These are phyloP conservation scores for Collybia mongolica DNA, from an alignment of 768 basidiomycete species.

Conservation along the genomic window DNA sequence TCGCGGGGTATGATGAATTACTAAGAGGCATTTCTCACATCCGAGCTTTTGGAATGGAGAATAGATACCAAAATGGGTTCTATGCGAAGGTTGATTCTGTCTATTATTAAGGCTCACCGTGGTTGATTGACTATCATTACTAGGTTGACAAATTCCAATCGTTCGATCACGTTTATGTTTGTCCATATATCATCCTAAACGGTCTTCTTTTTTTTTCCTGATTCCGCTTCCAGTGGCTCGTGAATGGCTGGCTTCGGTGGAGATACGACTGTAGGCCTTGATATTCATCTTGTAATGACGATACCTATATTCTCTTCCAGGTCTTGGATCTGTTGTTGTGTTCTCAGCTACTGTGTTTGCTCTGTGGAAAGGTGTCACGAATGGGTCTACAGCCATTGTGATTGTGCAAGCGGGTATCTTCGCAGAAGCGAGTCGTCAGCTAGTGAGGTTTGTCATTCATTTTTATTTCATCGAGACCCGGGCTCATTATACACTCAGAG, in stretches of 20 bases:
- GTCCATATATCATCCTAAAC: not conserved
- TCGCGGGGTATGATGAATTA: slow-evolving; percentile 73
- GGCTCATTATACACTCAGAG: slow-evolving; percentile 28
- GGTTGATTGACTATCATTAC: slow-evolving; percentile 24
- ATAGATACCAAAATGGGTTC: slow-evolving; percentile 62
- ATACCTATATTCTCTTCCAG: slow-evolving; percentile 25
- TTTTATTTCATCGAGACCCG: not conserved
- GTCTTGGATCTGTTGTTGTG: slow-evolving; percentile 72
- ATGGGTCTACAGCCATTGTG: slow-evolving; percentile 67
- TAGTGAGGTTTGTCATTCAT: slow-evolving; percentile 47
- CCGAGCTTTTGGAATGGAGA: slow-evolving; percentile 72
- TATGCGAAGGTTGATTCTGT: slow-evolving; percentile 44
- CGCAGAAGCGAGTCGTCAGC: slow-evolving; percentile 64
- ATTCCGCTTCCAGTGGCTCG: slow-evolving; percentile 49
- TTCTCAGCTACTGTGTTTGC: slow-evolving; percentile 68
- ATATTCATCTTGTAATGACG: not conserved
- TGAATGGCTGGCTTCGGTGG: slow-evolving; percentile 69
- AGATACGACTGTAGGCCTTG: slow-evolving; percentile 63
- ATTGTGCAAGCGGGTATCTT: slow-evolving; percentile 71
- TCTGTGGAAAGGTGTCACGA: slow-evolving; percentile 50
- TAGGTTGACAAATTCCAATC: slow-evolving; percentile 68
- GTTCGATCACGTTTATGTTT: slow-evolving; percentile 68
- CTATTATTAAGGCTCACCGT: slow-evolving; percentile 8
- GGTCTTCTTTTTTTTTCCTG: slow-evolving; percentile 20
- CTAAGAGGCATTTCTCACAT: slow-evolving; percentile 66